Percentiles rank a stretch among this genome's conserved stretches.
Evolutionary conservation across 495 filamentous ascomycete species (phyloP).

Genomic region (Talaromyces adpressus): DNA sequence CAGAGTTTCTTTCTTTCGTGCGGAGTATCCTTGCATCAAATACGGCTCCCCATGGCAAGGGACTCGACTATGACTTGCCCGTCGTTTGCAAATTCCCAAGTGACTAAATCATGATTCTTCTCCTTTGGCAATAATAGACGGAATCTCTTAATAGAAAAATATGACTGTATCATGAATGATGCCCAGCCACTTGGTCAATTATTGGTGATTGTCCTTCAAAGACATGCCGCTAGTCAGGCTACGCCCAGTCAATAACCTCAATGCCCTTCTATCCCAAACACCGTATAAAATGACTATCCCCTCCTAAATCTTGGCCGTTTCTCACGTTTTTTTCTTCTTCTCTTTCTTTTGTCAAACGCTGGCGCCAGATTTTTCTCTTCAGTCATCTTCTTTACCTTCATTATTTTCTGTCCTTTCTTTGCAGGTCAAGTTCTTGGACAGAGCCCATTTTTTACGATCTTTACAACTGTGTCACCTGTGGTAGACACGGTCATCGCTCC

Average conservation of each 20-base stretch:
- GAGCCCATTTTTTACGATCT: background rate
- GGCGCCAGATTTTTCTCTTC: background rate
- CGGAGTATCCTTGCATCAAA: background rate
- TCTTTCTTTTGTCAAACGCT: background rate
- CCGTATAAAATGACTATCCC: background rate
- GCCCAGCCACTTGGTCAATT: background rate
- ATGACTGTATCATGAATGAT: background rate
- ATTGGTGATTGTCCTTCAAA: background rate
- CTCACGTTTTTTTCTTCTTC: background rate
- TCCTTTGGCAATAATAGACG: background rate
- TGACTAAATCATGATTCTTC: background rate
- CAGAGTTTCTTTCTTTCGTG: background rate
- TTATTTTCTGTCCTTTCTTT: conserved; percentile 11
- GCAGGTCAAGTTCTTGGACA: conserved; percentile 18
- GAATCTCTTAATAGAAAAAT: background rate
- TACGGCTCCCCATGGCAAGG: background rate
- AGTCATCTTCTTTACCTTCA: background rate
- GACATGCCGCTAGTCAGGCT: background rate
- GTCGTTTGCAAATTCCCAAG: background rate
- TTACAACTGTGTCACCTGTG: background rate
- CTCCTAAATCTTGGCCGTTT: background rate
- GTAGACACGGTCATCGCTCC: background rate
- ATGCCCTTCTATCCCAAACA: background rate
- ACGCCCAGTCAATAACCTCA: background rate
- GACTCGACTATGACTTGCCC: background rate